Evolutionary conservation across 768 basidiomycete genomes (phyloP), one percentile per base, ranked within the genome.

Genomic region (Russula brevipes): DNA sequence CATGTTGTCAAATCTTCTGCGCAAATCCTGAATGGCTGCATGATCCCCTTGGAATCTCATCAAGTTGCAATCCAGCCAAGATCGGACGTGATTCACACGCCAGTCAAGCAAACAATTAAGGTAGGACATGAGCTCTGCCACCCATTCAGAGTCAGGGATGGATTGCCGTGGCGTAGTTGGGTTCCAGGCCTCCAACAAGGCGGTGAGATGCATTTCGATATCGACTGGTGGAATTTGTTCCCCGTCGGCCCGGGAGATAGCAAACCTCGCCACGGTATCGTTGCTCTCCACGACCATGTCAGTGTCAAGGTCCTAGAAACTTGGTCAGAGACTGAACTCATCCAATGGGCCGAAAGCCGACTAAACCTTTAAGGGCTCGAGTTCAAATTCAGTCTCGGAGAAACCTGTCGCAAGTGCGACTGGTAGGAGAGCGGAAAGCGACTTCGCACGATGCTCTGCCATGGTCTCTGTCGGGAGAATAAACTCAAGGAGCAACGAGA

Each of bases 41-140:
- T 82, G 73, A 16, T 70, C 72, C 0, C 59, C 64, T 51, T 77
- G 74, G 70, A 86, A 85, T 0, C 82, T 75, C 1, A 72, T 60
- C 8, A 81, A 67, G 60, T 86, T 86, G 7, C 74, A 70, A 3
- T 73, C 70, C n/a, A 87, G 70, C 86, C 85, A 86, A 59, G 74
- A 71, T 4, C 70, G 70, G 33, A 86, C 82, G 57, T 81, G 80
- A 3, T 73, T 69, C 12, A 82, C 70, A 19, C 85, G 78, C 57
- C 73, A 53, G 31, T 81, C 73, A 11, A 75, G 77, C 5, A 82
- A 66, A 2, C 56, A 60, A 5, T 74, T 72, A 1, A 86, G 73
- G 61, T 80, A 73, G 0, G 57, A 35, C 0, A 73, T 71, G 3
- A 86, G 72, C 3, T 71, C 70, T 1, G 66, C 58, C 3, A 76